Conservation (phyloP, 2,329 filamentous ascomycete genomes). For the Leptographium wingfieldii region DNA sequence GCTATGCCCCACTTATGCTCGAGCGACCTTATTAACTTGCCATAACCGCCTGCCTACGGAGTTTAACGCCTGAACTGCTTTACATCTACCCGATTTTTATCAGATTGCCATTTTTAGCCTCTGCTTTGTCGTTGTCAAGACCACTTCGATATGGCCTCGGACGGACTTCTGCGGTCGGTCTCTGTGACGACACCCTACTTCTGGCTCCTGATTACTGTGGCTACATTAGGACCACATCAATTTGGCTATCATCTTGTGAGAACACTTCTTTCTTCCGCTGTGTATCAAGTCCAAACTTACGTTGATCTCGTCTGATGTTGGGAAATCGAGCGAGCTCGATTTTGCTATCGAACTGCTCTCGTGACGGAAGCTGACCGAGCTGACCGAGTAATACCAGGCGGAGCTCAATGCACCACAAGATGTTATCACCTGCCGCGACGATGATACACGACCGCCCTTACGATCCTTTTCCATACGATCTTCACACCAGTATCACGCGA, state of each 20-base stretch:
- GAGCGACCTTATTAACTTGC: too few species aligned
- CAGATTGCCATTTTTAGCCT: neutral
- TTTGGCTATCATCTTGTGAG: constrained; percentile 87
- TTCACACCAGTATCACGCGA: constrained; percentile 15
- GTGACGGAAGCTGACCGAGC: constrained; percentile 9
- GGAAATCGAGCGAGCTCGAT: neutral
- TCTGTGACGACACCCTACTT: constrained; percentile 56
- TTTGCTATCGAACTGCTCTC: neutral
- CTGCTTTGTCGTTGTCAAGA: neutral
- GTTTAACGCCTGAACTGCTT: neutral
- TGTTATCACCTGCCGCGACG: constrained; percentile 73
- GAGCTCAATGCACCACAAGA: constrained; percentile 93
- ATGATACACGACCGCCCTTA: constrained; percentile 19
- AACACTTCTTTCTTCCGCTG: neutral
- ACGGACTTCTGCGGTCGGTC: neutral
- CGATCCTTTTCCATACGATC: constrained; percentile 14
- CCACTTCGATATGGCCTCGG: neutral
- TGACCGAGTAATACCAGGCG: constrained; percentile 38
- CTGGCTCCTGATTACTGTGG: constrained; percentile 59
- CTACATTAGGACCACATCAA: constrained; percentile 78
- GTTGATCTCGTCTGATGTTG: neutral
- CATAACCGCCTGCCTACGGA: too few species aligned
- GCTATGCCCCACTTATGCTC: too few species aligned
- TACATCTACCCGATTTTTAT: neutral
- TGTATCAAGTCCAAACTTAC: neutral